A percentile compares a stretch with the other conserved stretches of the same genome.
Evolutionary conservation across 768 basidiomycete genomes (phyloP).

Genomic region (Pisolithus tinctorius): DNA sequence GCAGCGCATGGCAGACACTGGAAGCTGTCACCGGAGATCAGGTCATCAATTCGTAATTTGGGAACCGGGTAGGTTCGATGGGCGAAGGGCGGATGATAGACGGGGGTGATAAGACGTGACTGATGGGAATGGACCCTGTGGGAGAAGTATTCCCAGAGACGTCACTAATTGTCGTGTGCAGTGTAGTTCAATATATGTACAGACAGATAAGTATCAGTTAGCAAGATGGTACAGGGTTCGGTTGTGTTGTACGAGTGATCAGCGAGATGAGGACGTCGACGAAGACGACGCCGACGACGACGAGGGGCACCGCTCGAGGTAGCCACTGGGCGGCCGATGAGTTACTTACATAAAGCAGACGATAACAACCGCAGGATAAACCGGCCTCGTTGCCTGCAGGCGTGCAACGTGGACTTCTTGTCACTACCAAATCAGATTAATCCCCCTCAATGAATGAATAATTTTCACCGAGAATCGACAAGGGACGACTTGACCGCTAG

Average conservation of each 20-base stretch:
- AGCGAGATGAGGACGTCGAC: no score
- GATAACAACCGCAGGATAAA: conserved; percentile 31
- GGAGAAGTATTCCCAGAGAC: conserved; percentile 10
- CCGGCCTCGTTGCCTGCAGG: conserved; percentile 54
- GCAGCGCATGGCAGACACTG: conserved; percentile 12
- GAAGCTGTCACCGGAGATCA: conserved; percentile 16
- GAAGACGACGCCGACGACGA: no score
- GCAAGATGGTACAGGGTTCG: conserved; percentile 10
- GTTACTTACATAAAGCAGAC: conserved; percentile 39
- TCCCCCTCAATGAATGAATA: conserved; percentile 29
- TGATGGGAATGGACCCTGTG: conserved; percentile 38
- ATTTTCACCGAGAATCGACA: conserved; percentile 26
- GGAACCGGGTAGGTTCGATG: conserved; percentile 26
- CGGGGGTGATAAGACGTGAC: conserved; percentile 42
- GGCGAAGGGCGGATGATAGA: conserved; percentile 25
- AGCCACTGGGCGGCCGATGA: background rate
- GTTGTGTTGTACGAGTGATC: no score
- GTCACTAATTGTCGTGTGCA: no score
- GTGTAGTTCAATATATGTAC: no score
- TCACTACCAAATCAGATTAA: conserved; percentile 43
- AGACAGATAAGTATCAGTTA: background rate
- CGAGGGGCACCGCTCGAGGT: no score
- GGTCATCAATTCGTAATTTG: conserved; percentile 18
- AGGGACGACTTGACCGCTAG: conserved; percentile 25
- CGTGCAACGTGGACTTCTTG: conserved; percentile 58